Evolutionary conservation across 192 early-diverging fungal species (phyloP).

Genomic region (Polychytrium aggregatum): DNA sequence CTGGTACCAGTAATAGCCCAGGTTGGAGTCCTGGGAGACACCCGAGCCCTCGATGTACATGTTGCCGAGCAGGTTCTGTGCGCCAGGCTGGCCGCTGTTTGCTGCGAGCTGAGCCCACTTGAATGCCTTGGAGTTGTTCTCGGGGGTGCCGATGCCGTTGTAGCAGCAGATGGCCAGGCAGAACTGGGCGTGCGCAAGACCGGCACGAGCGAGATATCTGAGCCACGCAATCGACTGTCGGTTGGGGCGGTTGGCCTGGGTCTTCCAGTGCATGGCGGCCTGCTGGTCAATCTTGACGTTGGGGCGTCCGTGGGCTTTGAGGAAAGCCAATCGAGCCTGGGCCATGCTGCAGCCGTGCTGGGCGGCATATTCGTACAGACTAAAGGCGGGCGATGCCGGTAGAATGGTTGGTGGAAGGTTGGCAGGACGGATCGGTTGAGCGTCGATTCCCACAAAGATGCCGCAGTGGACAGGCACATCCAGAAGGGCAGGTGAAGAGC

Average conservation of each 20-base stretch:
- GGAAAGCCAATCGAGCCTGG: slow-evolving; percentile 31
- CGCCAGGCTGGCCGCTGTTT: slow-evolving; percentile 27
- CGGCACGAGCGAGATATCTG: slow-evolving; percentile 18
- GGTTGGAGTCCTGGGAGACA: slow-evolving; percentile 37
- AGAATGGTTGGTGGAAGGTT: too few species aligned
- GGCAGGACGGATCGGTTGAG: too few species aligned
- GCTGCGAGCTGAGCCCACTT: slow-evolving; percentile 35
- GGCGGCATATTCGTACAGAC: slow-evolving; percentile 21
- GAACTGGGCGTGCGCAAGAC: slow-evolving; percentile 34
- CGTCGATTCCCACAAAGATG: too few species aligned
- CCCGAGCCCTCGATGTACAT: slow-evolving; percentile 71
- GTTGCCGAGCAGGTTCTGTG: slow-evolving; percentile 51
- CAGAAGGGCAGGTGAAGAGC: too few species aligned
- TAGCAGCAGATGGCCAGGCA: slow-evolving; percentile 38
- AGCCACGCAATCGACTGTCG: slow-evolving; percentile 23
- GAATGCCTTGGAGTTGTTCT: slow-evolving; percentile 25
- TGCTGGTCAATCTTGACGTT: slow-evolving; percentile 32
- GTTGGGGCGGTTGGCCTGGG: background rate
- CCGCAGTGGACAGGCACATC: too few species aligned
- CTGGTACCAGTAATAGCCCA: slow-evolving; percentile 49
- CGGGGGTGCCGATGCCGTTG: slow-evolving; percentile 24
- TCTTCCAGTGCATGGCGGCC: slow-evolving; percentile 17
- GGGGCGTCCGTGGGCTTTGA: slow-evolving; percentile 36
- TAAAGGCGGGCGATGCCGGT: too few species aligned
- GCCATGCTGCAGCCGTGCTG: slow-evolving; percentile 23